These are phyloP conservation scores for Sungouiella blattae DNA, from an alignment of 805 yeast species.

Conservation along the genomic window DNA sequence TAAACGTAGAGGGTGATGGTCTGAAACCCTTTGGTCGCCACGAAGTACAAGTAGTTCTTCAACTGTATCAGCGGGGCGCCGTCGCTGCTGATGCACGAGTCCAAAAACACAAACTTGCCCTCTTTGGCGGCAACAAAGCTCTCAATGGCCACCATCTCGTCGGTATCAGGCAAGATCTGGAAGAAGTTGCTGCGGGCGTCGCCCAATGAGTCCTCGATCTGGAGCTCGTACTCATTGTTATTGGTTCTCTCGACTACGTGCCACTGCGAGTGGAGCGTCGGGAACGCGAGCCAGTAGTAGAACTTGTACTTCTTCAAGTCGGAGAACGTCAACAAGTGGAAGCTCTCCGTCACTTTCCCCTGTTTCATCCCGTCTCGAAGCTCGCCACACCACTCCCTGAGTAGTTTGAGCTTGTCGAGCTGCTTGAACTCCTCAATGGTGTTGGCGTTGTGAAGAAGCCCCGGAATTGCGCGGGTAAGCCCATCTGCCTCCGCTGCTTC, in stretches of 20 bases:
- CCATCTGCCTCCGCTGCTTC: slow-evolving; percentile 9
- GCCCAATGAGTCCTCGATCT: slow-evolving; percentile 3
- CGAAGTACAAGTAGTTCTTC: slow-evolving; percentile 53
- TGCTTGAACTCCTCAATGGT: slow-evolving; percentile 82
- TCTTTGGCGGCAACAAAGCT: neutral
- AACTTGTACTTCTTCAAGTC: slow-evolving; percentile 87
- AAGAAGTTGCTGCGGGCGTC: slow-evolving; percentile 1
- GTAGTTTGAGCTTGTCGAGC: slow-evolving; percentile 56
- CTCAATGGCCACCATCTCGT: neutral
- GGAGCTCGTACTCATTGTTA: slow-evolving; percentile 4
- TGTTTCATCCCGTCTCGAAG: slow-evolving; percentile 11
- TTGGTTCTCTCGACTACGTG: slow-evolving; percentile 6
- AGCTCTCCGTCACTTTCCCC: slow-evolving; percentile 32
- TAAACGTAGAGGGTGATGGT: slow-evolving; percentile 22
- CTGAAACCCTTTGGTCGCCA: slow-evolving; percentile 28
- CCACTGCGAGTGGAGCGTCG: slow-evolving; percentile 60
- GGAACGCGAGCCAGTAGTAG: slow-evolving; percentile 87
- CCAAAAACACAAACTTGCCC: slow-evolving; percentile 28
- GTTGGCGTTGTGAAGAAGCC: slow-evolving; percentile 57
- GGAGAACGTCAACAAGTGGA: slow-evolving; percentile 59
- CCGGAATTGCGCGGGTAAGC: slow-evolving; percentile 21
- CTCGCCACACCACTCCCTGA: slow-evolving; percentile 39
- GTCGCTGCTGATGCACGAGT: slow-evolving; percentile 25
- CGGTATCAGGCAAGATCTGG: neutral
- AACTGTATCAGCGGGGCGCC: slow-evolving; percentile 48